phyloP scores from a whole-genome alignment of 2,329 filamentous ascomycete species.

The Amylocarpus encephaloides region DNA sequence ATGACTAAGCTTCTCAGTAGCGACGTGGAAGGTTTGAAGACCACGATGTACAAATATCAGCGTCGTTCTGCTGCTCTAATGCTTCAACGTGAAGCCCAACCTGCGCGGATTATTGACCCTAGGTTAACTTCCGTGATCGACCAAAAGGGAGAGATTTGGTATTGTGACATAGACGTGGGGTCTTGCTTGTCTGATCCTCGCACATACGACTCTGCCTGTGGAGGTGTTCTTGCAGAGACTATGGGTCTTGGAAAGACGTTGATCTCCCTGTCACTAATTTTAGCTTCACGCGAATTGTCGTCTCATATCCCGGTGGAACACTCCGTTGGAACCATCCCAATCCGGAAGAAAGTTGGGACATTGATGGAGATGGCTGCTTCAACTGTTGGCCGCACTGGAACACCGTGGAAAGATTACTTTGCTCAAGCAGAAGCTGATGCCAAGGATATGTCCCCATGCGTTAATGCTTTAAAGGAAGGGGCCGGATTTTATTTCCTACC shows the following conservation, averaged over 20 bases:
- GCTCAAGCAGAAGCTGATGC: slow-evolving; percentile 33
- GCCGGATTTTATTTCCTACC: slow-evolving; percentile 54
- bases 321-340: slow-evolving; percentile 35
- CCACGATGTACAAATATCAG: slow-evolving; percentile 71
- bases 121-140: slow-evolving; percentile 56
- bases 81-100: slow-evolving; percentile 70
- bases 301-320: slow-evolving; percentile 60
- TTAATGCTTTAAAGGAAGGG: slow-evolving; percentile 50
- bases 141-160: slow-evolving; percentile 58
- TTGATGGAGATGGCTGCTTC: slow-evolving; percentile 72
- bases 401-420: slow-evolving; percentile 66
- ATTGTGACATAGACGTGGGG: slow-evolving; percentile 60
- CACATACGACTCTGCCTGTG: slow-evolving; percentile 66
- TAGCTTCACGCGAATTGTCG: slow-evolving; percentile 66
- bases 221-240: slow-evolving; percentile 74
- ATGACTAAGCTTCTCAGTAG: slow-evolving; percentile 51
- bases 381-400: slow-evolving; percentile 55
- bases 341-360: slow-evolving; percentile 47
- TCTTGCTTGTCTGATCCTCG: slow-evolving; percentile 58
- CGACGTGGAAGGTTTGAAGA: slow-evolving; percentile 51
- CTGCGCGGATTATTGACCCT: slow-evolving; percentile 63
- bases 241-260: slow-evolving; percentile 85
- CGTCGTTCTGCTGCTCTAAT: slow-evolving; percentile 73
- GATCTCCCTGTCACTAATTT: slow-evolving; percentile 71
- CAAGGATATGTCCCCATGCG: slow-evolving; percentile 48